Evolutionary conservation across 495 filamentous ascomycete species (phyloP), one percentile per base, ranked within the genome.

Genomic region (Aspergillus nidulans): DNA sequence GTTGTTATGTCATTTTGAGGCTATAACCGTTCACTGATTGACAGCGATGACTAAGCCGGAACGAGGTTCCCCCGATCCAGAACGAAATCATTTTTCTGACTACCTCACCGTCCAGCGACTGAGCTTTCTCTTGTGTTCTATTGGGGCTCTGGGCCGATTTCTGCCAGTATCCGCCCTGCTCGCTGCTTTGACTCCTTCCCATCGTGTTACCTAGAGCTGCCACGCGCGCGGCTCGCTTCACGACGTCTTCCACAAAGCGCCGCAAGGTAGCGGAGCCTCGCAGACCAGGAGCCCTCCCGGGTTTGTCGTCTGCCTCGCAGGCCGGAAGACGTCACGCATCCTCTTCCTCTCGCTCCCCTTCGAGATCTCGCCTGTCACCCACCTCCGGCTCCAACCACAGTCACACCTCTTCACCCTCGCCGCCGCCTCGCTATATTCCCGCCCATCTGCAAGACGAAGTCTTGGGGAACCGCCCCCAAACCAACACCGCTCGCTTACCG

Each of bases 171-270:
- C 52, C 52, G 52, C 36, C 32, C 23, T 25, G 21, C 32, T 25
- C 47, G 26, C 38, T 47, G 42, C 26, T 32, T 52, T 46, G 24
- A 54, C 52, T 13, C 16, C 49, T 56, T 52, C 39, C 52, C 56
- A 58, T 42, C 53, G 60, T 67, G 60, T 62, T 70, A 60, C 66
- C 68, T 61, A 63, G 75, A 77, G 75, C 75, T 77, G 75, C 72
- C 71, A 71, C 72, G 59, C 61, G 57, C 64, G 84, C 86, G 88
- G 86, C 86, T 88, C 86, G 75, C 79, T 81, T 82, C 87, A 91
- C 81, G 69, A 91, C 88, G 89, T 88, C 89, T 84, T 89, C 87
- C 75, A 80, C 80, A 79, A 95, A 95, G 86, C 91, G 90, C 84
- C 82, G 90, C 71, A 91, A 87, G 81, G 81, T 91, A 72, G 84